Base-by-base conservation (phyloP, 176 grass and related monocot genomes). In the Oryza punctata region DNA sequence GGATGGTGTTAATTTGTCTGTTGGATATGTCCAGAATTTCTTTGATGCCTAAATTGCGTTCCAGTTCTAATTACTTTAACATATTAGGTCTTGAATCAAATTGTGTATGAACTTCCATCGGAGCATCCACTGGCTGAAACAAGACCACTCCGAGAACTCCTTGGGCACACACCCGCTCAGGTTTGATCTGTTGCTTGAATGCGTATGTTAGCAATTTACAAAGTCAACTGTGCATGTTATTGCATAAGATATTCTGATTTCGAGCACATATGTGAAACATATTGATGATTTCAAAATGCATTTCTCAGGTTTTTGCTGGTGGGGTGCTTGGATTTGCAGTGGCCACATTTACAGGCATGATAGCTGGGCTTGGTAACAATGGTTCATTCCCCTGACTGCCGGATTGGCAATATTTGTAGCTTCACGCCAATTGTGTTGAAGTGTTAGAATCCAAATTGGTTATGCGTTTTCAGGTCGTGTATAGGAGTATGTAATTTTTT, bases 61-160 rank as follows among this genome's bases (percentile, higher is more conserved):
- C 78, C 26, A 67, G 12, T 82, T 71, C 41, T 83, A 73, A 90
- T 79, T 79, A 57, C 59, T 74, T 72, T 78, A 65, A 41, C 40
- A 80, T 88, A 37, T 27, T 81, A 98, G 93, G 96, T 98, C 38
- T 82, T 98, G 78, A 95, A 98, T 91, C 96, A 95, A 87, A 93
- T 98, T 82, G 93, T 98, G 21, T 95, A 93, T 16, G 96, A 95
- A 73, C 91, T 98, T 78, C 96, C 96, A 72, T 84, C 90, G 7
- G 93, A 93, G 47, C 96, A 98, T 93, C 96, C 93, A 63, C 87
- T 98, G 63, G 89, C 93, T 54, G 96, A 98, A 63, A 93, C 91
- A 75, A 94, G 96, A 74, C 96, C 96, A 45, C 75, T 98, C 77
- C 87, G 91, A 70, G 93, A 98, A 82, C 96, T 95, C 49, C 70